Conservation (phyloP, 352 stramenopile genomes). For the Globisporangium cederbergense region DNA sequence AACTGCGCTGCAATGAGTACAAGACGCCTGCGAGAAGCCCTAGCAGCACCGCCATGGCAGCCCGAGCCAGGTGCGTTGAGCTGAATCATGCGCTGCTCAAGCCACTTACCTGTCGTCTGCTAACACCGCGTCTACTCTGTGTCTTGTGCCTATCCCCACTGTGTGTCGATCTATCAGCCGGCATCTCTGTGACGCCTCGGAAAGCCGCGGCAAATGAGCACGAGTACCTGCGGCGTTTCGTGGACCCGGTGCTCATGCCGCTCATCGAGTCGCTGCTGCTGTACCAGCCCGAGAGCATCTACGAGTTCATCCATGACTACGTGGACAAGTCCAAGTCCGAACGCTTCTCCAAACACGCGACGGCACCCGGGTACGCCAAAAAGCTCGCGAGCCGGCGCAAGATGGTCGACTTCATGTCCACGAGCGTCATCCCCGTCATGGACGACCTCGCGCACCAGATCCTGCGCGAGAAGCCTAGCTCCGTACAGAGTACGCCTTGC, state of each 20-base stretch:
- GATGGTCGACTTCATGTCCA: conserved; percentile 86
- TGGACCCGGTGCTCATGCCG: conserved; percentile 80
- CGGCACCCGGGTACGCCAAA: conserved; percentile 48
- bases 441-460: conserved; percentile 81
- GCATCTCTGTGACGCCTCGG: conserved; percentile 1
- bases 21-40: conserved; percentile 30
- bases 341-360: conserved; percentile 29
- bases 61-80: conserved; percentile 1
- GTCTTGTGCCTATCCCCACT: too few relatives aligned
- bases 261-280: conserved; percentile 77
- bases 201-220: conserved; percentile 57
- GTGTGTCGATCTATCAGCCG: neutral
- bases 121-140: neutral
- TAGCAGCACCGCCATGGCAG: conserved; percentile 16
- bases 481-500: conserved; percentile 43
- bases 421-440: conserved; percentile 81
- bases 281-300: conserved; percentile 76
- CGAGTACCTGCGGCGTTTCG: conserved; percentile 72
- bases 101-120: neutral
- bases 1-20: conserved; percentile 26
- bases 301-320: conserved; percentile 81
- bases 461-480: conserved; percentile 62
- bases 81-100: neutral
- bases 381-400: conserved; percentile 68
- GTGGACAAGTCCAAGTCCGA: conserved; percentile 50